Base-by-base conservation (phyloP, 1,284 basidiomycete genomes). In the Leccinum angustisporum region DNA sequence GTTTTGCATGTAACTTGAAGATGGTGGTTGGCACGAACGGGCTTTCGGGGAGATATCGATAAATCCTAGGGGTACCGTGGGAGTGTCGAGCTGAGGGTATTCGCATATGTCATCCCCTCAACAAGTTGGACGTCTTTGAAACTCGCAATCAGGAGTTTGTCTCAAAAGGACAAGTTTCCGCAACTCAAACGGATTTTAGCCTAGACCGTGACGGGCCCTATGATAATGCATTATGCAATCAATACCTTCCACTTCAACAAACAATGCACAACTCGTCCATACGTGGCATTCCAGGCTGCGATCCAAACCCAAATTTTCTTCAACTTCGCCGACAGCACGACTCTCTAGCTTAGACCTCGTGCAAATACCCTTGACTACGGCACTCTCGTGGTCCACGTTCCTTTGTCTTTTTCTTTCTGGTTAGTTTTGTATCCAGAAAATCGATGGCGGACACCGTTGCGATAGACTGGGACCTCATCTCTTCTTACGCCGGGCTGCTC, bases 401-500 rank as follows among this genome's bases (percentile, higher is more conserved):
- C 25, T 61, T 62, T 21, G 21, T 60, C 54, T 16, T 51, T 62
- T 13, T 27, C 31, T n/a, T 18, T 11, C 52, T 34, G 11, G n/a
- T 14, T 55, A 16, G n/a, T 16, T 13, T 54, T 34, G 54, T 34
- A n/a, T 13, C 31, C n/a, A 18, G 30, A 34, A 34, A n/a, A 21
- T 33, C 25, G 34, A 70, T 76, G 72, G 48, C 34, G 25, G 60
- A 62, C 55, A 48, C 13, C 46, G 13, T 25, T 25, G 46, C 46
- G 0, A 64, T 54, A n/a, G 82, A 87, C 71, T 85, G 81, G 82
- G 83, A 86, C 67, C 70, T 88, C 58, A 63, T 90, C 31, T 83
- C 82, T 1, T 87, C 88, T 25, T 91, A 89, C 66, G 84, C 78
- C 4, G 90, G 90, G 9, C 76, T 92, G 4, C 73, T 91, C 52